Conservation (phyloP, 768 basidiomycete genomes). For the Lanmaoa rubissima region DNA sequence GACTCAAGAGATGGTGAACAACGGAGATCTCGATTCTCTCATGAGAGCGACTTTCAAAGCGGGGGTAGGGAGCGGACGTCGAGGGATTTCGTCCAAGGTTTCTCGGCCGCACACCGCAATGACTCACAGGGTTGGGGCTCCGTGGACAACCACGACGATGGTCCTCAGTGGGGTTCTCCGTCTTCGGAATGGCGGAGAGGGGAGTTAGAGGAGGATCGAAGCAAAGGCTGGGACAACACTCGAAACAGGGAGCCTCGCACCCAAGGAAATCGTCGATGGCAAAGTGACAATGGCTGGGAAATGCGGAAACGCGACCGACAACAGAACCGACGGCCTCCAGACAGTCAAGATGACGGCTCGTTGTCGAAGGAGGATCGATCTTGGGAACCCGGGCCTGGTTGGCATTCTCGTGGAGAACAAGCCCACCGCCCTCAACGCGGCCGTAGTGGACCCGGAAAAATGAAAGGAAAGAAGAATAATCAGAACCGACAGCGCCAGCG, state of each 20-base stretch:
- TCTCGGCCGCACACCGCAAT: constrained; percentile 44
- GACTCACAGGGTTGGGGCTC: constrained; percentile 46
- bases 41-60: constrained; percentile 41
- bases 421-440: constrained; percentile 37
- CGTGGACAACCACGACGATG: constrained; percentile 41
- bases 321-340: constrained; percentile 36
- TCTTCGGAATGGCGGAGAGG: constrained; percentile 41
- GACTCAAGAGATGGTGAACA: constrained; percentile 45
- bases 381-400: constrained; percentile 73
- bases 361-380: constrained; percentile 48
- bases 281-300: constrained; percentile 50
- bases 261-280: constrained; percentile 33
- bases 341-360: constrained; percentile 25
- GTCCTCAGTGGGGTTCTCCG: constrained; percentile 43
- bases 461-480: constrained; percentile 37
- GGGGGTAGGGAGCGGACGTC: constrained; percentile 45
- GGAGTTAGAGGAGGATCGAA: constrained; percentile 39
- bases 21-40: constrained; percentile 42
- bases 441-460: constrained; percentile 39
- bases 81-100: constrained; percentile 45
- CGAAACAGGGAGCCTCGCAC: constrained; percentile 36
- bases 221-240: constrained; percentile 34
- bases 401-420: constrained; percentile 49
- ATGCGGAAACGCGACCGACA: constrained; percentile 46
- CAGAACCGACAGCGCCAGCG: constrained; percentile 34